Evolutionary conservation across 1,284 basidiomycete species (phyloP), one percentile per base, ranked within the genome.

Genomic region (Exobasidium cylindrosporum): DNA sequence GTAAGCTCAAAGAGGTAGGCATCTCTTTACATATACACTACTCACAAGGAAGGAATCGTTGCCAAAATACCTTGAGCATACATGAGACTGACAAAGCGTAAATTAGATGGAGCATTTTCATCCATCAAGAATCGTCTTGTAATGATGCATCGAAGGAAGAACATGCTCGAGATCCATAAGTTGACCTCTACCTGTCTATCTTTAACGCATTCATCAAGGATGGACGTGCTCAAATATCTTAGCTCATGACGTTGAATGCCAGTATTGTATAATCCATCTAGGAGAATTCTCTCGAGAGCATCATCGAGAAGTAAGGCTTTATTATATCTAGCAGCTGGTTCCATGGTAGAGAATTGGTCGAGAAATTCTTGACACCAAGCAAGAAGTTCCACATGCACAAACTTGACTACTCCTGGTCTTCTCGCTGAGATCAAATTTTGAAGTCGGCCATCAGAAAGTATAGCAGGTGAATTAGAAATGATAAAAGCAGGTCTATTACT

Each of bases 121-220:
- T 45, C 43, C 3, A 23, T 45, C 43, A 45, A 45, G 43, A 45
- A 45, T 45, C 43, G 43, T 45, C 43, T 45, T 3, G 43, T 45
- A 23, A 45, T 45, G 3, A 23, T 45, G 10, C 43, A 45, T 4
- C 43, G 43, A 45, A 45, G 43, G 43, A 45, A 45, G 43, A 45
- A 45, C 11, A 45, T 14, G 23, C 23, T 14, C 17, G 43, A 45
- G 11, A 45, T 14, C 43, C 43, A 45, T 23, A 45, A 17, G 23
- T 23, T 45, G 3, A 45, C 23, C 10, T 23, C 43, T 45, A 45
- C 17, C 11, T 45, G 43, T 45, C 23, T 45, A 14, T 45, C 43
- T 11, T 45, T 45, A 4, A 23, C 17, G 23, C 43, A 45, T 45
- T 14, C 10, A 17, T 45, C 43, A 4, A 45, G 23, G 4, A 23